Conservation (phyloP, 2,329 filamentous ascomycete species). For the Botrytis hyacinthi region DNA sequence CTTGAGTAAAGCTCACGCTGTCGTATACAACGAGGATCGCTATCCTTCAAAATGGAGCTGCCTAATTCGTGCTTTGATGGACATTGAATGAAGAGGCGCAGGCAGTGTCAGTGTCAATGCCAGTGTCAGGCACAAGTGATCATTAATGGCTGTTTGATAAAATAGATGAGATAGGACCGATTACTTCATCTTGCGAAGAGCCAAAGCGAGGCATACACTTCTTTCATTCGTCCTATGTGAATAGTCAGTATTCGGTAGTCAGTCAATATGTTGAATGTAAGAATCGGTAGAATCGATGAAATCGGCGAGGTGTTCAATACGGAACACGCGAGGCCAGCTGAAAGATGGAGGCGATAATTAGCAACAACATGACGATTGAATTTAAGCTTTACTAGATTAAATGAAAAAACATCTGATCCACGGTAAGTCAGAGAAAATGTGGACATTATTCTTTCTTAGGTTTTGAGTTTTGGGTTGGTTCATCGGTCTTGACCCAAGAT, state of each 20-base stretch:
- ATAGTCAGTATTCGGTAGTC: neutral
- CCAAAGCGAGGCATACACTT: neutral
- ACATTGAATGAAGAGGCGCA: neutral
- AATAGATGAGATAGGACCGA: constrained; percentile 19
- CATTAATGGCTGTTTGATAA: constrained; percentile 1
- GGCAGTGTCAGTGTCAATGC: neutral
- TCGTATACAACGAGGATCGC: constrained; percentile 15
- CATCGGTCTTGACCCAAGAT: neutral
- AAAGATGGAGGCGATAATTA: constrained; percentile 8
- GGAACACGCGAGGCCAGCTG: constrained; percentile 6
- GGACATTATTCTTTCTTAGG: neutral
- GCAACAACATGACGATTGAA: neutral
- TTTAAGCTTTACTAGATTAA: neutral
- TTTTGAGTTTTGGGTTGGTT: neutral
- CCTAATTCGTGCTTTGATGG: constrained; percentile 12
- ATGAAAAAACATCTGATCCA: neutral
- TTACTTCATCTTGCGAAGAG: constrained; percentile 2
- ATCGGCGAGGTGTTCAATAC: neutral
- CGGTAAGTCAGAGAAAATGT: neutral
- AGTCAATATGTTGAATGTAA: neutral
- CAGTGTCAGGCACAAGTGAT: neutral
- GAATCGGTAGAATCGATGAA: neutral
- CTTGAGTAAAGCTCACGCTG: constrained; percentile 7
- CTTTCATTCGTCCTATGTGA: neutral
- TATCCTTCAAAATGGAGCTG: constrained; percentile 10